Conservation (phyloP, 2,329 filamentous ascomycete species). For the Ambrosiella beaveri region DNA sequence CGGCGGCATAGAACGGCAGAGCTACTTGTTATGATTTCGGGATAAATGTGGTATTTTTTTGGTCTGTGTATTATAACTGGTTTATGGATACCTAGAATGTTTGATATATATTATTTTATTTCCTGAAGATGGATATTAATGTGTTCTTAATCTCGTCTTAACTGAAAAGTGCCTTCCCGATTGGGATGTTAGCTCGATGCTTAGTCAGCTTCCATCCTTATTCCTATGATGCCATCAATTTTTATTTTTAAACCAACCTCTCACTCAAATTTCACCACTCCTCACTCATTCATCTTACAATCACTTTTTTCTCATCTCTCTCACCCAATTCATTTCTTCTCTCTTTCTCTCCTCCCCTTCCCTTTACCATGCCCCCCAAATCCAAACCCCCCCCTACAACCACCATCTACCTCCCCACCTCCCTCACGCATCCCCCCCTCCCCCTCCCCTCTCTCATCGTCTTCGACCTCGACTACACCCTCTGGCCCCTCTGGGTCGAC, state of each 20-base stretch:
- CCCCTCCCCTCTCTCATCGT: conserved; percentile 71
- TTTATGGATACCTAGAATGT: too few relatives aligned
- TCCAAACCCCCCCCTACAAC: conserved; percentile 15
- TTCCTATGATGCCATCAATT: too few relatives aligned
- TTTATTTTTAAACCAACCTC: not conserved
- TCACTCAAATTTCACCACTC: not conserved
- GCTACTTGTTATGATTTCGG: not conserved
- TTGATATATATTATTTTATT: too few relatives aligned
- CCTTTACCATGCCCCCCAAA: conserved; percentile 11
- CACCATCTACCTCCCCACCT: conserved; percentile 21
- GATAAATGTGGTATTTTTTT: not conserved
- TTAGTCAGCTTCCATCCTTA: not conserved
- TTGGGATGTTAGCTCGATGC: not conserved
- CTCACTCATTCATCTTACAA: not conserved
- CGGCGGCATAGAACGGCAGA: not conserved
- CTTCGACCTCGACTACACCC: conserved; percentile 92
- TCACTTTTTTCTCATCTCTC: not conserved
- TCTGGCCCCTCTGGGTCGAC: conserved; percentile 99
- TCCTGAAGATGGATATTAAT: too few relatives aligned
- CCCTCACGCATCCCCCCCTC: conserved; percentile 33
- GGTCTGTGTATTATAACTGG: not conserved
- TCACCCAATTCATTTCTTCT: not conserved
- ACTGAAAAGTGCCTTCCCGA: too few relatives aligned
- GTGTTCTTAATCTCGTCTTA: too few relatives aligned
- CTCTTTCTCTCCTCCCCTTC: not conserved